Conservation (phyloP, 371 early-diverging fungal species). For the Mucor velutinosus region DNA sequence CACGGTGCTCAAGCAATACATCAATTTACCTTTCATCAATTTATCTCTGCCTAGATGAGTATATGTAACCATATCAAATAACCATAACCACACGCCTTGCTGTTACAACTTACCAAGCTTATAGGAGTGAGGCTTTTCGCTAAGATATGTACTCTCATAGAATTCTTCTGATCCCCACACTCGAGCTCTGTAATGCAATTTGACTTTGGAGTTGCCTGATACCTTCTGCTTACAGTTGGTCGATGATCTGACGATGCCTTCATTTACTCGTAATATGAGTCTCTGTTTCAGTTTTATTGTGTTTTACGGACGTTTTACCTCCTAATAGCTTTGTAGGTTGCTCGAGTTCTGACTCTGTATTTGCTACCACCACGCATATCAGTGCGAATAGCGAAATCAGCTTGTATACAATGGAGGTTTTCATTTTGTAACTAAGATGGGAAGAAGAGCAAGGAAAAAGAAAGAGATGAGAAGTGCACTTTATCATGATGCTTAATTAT, state of each 20-base stretch:
- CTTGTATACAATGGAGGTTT: background rate
- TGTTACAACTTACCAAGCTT: slow-evolving; percentile 27
- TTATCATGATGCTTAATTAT: background rate
- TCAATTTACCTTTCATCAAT: slow-evolving; percentile 28
- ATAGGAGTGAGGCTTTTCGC: slow-evolving; percentile 8
- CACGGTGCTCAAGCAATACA: background rate
- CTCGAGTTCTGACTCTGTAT: slow-evolving; percentile 16
- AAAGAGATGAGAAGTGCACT: background rate
- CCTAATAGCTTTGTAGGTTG: slow-evolving; percentile 33
- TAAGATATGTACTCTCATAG: slow-evolving; percentile 37
- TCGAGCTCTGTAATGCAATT: slow-evolving; percentile 33
- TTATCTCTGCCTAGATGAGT: slow-evolving; percentile 30
- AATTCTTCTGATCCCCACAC: slow-evolving; percentile 33
- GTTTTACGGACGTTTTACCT: slow-evolving; percentile 20
- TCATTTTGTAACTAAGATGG: background rate
- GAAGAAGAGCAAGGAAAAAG: slow-evolving; percentile 4
- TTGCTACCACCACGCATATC: background rate
- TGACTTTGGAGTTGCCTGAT: slow-evolving; percentile 24
- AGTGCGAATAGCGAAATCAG: background rate
- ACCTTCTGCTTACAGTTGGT: slow-evolving; percentile 29
- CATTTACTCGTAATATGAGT: background rate
- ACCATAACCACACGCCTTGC: background rate
- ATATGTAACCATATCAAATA: background rate
- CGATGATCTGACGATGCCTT: slow-evolving; percentile 26
- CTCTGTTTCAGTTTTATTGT: background rate